Conservation (phyloP, 2,329 filamentous ascomycete species). For the Fusarium globosum region DNA sequence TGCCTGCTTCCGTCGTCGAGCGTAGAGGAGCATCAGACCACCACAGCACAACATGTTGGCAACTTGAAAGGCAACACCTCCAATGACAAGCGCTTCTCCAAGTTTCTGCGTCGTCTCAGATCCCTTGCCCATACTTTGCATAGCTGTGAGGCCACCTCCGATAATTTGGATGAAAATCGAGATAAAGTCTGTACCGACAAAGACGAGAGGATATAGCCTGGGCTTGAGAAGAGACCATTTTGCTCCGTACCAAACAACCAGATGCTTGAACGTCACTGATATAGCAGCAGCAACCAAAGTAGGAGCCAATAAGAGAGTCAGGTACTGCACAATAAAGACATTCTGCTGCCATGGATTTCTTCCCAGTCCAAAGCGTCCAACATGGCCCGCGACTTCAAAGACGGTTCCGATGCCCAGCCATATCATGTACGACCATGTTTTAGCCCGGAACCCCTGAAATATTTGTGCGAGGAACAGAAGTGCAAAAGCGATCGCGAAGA, state of each 20-base stretch:
- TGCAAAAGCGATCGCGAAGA: slow-evolving; percentile 52
- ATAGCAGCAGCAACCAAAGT: slow-evolving; percentile 58
- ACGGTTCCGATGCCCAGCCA: slow-evolving; percentile 51
- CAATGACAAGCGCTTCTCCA: slow-evolving; percentile 36
- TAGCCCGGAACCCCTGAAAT: slow-evolving; percentile 48
- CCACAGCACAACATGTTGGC: slow-evolving; percentile 44
- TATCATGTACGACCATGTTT: slow-evolving; percentile 55
- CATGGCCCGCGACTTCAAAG: slow-evolving; percentile 56
- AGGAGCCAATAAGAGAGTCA: slow-evolving; percentile 55
- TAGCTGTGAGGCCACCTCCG: slow-evolving; percentile 32
- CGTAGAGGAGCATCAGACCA: slow-evolving; percentile 26
- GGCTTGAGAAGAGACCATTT: slow-evolving; percentile 55
- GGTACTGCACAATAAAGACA: slow-evolving; percentile 55
- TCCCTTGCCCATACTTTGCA: slow-evolving; percentile 21
- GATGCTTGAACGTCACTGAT: slow-evolving; percentile 59
- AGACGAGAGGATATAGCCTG: slow-evolving; percentile 59
- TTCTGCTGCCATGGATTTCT: slow-evolving; percentile 54
- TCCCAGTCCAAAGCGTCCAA: slow-evolving; percentile 52
- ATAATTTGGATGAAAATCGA: slow-evolving; percentile 48
- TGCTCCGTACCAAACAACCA: slow-evolving; percentile 56
- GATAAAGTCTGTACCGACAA: slow-evolving; percentile 60
- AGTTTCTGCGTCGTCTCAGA: slow-evolving; percentile 11
- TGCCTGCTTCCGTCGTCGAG: slow-evolving; percentile 15
- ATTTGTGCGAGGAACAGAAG: slow-evolving; percentile 49
- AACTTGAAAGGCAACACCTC: slow-evolving; percentile 44